A percentile compares a stretch with the other conserved stretches of the same genome.
phyloP scores from a whole-genome alignment of 202 grass and related monocot genomes.

The Elaeis oleifera region DNA sequence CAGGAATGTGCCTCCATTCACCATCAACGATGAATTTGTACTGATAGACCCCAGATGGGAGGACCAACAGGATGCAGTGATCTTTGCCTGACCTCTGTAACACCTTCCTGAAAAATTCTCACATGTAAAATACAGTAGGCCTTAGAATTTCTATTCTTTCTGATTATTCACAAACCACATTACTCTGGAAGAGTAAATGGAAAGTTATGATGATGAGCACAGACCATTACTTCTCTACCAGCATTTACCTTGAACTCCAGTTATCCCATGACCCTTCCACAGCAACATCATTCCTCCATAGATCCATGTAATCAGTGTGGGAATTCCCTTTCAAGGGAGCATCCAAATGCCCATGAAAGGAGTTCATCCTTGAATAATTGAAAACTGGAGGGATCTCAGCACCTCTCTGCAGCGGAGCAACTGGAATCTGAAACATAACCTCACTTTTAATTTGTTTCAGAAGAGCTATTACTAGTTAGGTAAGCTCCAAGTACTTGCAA shows the following conservation, averaged over 20 bases:
- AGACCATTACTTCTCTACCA: neutral
- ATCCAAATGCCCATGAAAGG: slow-evolving; percentile 26
- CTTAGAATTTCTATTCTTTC: neutral
- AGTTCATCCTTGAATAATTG: slow-evolving; percentile 44
- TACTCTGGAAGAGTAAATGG: neutral
- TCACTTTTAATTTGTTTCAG: slow-evolving; percentile 18
- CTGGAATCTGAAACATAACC: slow-evolving; percentile 50
- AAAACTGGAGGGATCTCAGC: slow-evolving; percentile 43
- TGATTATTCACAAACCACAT: neutral
- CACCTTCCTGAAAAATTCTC: slow-evolving; percentile 13
- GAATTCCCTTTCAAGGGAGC: slow-evolving; percentile 42
- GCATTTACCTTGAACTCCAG: slow-evolving; percentile 65
- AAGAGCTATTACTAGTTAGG: neutral
- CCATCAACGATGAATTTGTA: slow-evolving; percentile 4
- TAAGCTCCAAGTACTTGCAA: neutral
- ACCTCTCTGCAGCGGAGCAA: slow-evolving; percentile 56
- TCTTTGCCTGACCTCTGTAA: slow-evolving; percentile 20
- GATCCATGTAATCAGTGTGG: slow-evolving; percentile 77
- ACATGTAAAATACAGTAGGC: neutral
- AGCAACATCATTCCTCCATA: slow-evolving; percentile 61
- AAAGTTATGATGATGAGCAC: neutral
- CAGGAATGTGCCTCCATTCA: slow-evolving; percentile 1
- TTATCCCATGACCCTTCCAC: slow-evolving; percentile 98
- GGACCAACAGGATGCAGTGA: slow-evolving; percentile 13
- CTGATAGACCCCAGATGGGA: slow-evolving; percentile 16